Evolutionary conservation across 2,329 filamentous ascomycete species (phyloP).

Genomic region (Colletotrichum sublineola): DNA sequence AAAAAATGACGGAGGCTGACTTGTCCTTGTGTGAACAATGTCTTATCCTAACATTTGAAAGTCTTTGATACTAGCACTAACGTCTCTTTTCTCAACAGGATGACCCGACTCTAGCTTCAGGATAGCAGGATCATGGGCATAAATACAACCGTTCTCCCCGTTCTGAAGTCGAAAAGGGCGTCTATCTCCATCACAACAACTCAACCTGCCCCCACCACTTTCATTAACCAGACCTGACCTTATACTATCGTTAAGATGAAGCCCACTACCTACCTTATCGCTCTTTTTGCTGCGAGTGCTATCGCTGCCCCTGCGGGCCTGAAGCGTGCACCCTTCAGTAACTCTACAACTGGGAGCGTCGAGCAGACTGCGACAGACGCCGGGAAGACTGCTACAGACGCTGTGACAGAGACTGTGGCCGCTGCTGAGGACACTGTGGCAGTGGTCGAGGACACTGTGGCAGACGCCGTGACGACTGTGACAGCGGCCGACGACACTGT

Average conservation of each 20-base stretch:
- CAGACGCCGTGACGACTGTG: no score
- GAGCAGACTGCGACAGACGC: no score
- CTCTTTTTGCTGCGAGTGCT: conserved; percentile 6
- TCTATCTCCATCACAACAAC: background rate
- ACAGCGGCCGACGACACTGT: no score
- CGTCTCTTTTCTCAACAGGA: background rate
- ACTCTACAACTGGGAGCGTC: no score
- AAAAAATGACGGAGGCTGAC: background rate
- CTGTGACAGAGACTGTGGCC: no score
- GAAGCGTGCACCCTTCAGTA: background rate
- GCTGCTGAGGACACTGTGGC: no score
- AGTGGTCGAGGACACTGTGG: no score
- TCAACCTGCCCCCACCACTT: background rate
- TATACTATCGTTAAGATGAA: conserved; percentile 24
- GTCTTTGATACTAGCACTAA: background rate
- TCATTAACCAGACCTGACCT: accelerated
- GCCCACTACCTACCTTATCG: background rate
- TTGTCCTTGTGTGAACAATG: background rate
- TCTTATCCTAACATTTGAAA: no score
- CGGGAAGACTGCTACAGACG: no score
- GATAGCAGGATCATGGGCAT: background rate
- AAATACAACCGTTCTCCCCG: background rate
- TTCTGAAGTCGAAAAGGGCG: background rate
- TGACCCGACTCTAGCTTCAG: no score
- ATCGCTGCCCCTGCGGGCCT: conserved; percentile 14